phyloP scores from a whole-genome alignment of 352 stramenopile genomes.

The Elongisporangium senticosum region DNA sequence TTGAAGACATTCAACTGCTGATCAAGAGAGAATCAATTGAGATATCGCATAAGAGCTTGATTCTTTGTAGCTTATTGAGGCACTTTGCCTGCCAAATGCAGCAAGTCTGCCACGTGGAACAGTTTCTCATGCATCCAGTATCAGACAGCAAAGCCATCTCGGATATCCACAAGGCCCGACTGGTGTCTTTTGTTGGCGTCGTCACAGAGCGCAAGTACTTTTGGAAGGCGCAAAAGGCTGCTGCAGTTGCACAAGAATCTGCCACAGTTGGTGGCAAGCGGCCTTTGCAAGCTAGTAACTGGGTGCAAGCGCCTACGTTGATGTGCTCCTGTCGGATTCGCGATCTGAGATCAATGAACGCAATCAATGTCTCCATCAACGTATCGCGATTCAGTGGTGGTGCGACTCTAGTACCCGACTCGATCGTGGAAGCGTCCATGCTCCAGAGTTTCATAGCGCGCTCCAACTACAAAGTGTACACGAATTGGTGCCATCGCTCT shows the following conservation, averaged over 20 bases:
- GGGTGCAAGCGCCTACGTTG: slow-evolving; percentile 4
- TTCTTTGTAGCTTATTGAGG: background rate
- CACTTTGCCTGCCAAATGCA: background rate
- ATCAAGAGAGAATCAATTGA: background rate
- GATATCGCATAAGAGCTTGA: background rate
- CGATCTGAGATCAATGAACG: slow-evolving; percentile 34
- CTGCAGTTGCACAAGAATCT: background rate
- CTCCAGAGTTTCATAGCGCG: slow-evolving; percentile 53
- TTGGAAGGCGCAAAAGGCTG: slow-evolving; percentile 7
- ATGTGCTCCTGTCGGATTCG: slow-evolving; percentile 30
- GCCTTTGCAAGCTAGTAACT: background rate
- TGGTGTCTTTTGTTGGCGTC: slow-evolving; percentile 12
- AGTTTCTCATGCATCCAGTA: background rate
- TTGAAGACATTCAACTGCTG: background rate
- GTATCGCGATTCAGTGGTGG: slow-evolving; percentile 31
- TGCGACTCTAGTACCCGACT: slow-evolving; percentile 18
- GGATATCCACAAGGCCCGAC: background rate
- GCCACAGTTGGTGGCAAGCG: background rate
- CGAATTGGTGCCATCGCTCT: slow-evolving; percentile 47
- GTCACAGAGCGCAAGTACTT: slow-evolving; percentile 7
- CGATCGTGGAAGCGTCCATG: slow-evolving; percentile 45
- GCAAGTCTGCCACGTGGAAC: background rate
- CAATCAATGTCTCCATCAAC: slow-evolving; percentile 44
- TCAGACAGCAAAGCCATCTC: background rate
- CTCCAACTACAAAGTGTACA: slow-evolving; percentile 52